These are phyloP conservation scores for Tulasnella sp. DNA, from an alignment of 768 basidiomycete species.

Conservation along the genomic window DNA sequence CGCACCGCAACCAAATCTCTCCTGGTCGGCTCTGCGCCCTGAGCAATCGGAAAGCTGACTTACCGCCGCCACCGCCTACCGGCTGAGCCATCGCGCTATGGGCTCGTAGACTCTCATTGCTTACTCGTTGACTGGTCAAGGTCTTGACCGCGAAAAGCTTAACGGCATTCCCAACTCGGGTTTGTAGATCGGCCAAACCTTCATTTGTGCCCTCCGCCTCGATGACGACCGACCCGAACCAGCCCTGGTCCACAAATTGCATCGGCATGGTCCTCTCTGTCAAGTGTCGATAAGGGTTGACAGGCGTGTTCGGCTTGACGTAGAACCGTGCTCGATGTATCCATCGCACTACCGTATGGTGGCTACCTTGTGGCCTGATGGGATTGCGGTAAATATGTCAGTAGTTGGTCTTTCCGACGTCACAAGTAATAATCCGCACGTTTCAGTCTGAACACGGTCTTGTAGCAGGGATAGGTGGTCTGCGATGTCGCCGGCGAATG, in stretches of 20 bases:
- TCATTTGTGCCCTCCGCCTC: conserved; percentile 86
- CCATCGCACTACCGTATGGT: conserved; percentile 79
- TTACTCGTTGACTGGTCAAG: conserved; percentile 14
- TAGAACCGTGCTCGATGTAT: conserved; percentile 69
- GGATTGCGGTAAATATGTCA: neutral
- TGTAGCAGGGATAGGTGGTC: conserved; percentile 63
- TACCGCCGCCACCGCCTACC: conserved; percentile 35
- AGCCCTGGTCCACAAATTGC: conserved; percentile 59
- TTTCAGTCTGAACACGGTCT: conserved; percentile 66
- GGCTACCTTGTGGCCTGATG: conserved; percentile 68
- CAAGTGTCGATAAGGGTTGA: conserved; percentile 31
- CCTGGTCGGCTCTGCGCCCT: conserved; percentile 65
- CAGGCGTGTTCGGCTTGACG: conserved; percentile 35
- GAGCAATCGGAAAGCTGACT: conserved; percentile 53
- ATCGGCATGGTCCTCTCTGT: conserved; percentile 29
- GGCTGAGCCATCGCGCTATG: conserved; percentile 28
- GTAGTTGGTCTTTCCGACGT: too few relatives aligned
- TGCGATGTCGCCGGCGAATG: conserved; percentile 72
- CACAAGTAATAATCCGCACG: conserved; percentile 39
- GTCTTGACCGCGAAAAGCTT: conserved; percentile 50
- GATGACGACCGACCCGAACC: conserved; percentile 74
- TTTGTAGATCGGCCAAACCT: conserved; percentile 64
- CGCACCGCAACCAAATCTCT: conserved; percentile 59
- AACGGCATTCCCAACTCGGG: conserved; percentile 53
- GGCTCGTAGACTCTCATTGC: neutral